Conservation (phyloP, 2,329 filamentous ascomycete genomes). For the Elsinoe necatrix region DNA sequence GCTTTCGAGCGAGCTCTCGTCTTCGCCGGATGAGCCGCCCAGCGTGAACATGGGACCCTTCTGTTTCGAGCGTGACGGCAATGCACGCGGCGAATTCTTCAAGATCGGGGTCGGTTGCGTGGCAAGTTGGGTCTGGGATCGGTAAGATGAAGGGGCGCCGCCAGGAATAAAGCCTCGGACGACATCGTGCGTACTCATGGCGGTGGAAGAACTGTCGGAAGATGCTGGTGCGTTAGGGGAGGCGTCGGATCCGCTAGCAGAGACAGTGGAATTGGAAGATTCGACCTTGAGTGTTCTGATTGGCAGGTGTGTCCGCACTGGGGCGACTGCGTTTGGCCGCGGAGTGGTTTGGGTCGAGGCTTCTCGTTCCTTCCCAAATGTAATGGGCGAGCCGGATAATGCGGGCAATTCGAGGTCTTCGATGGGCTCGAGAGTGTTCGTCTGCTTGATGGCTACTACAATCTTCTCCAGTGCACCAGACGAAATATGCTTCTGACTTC, state of each 20-base stretch:
- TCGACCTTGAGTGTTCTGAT: conserved; percentile 35
- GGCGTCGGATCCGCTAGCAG: conserved; percentile 31
- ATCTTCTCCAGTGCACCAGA: conserved; percentile 88
- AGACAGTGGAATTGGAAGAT: conserved; percentile 52
- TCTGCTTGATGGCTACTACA: conserved; percentile 83
- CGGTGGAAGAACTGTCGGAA: conserved; percentile 55
- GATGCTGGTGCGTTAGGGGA: conserved; percentile 35
- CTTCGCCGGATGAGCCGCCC: conserved; percentile 71
- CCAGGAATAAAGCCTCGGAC: conserved; percentile 81
- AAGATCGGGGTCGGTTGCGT: conserved; percentile 52
- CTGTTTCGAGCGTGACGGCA: conserved; percentile 43
- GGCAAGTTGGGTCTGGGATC: conserved; percentile 50
- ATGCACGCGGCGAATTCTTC: conserved; percentile 38
- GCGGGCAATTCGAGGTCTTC: conserved; percentile 33
- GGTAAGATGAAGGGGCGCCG: conserved; percentile 59
- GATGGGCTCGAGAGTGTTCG: conserved; percentile 57
- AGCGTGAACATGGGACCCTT: conserved; percentile 66
- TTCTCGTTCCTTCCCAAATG: conserved; percentile 1
- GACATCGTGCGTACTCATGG: conserved; percentile 57
- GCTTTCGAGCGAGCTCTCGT: conserved; percentile 66
- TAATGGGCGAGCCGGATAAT: conserved; percentile 15
- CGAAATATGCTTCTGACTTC: conserved; percentile 84
- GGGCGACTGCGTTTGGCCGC: conserved; percentile 17
- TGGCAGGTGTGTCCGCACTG: conserved; percentile 17
- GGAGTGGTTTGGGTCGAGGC: not conserved